phyloP scores from a whole-genome alignment of 164 flowering plant genomes.

The Tinospora cordifolia region DNA sequence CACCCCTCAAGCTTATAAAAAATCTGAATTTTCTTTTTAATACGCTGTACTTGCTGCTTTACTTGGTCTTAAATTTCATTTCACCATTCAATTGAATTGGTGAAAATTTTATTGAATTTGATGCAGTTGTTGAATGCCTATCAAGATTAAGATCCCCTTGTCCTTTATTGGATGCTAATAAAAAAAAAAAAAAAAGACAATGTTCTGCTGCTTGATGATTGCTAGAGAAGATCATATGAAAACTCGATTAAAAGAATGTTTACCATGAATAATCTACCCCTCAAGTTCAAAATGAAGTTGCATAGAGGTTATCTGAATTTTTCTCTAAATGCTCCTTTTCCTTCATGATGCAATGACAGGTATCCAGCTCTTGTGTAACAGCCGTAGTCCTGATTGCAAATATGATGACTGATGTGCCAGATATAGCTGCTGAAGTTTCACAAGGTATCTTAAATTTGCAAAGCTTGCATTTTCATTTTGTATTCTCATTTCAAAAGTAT shows the following conservation, averaged over 20 bases:
- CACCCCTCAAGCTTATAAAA: background rate
- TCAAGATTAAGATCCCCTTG: background rate
- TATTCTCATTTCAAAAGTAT: background rate
- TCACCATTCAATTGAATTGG: background rate
- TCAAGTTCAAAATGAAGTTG: background rate
- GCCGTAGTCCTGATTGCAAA: conserved; percentile 76
- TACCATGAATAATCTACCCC: no score
- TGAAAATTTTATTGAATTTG: background rate
- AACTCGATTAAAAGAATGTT: background rate
- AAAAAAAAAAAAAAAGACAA: background rate
- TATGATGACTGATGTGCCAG: conserved; percentile 53
- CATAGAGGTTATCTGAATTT: background rate
- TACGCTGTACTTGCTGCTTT: no score
- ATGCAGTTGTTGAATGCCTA: background rate
- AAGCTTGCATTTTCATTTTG: background rate
- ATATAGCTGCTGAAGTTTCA: conserved; percentile 46
- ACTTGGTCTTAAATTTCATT: background rate
- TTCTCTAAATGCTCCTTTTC: background rate
- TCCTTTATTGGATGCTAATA: background rate
- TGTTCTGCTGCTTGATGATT: background rate
- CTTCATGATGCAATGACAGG: conserved; percentile 41
- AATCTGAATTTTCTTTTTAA: background rate
- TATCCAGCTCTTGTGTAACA: conserved; percentile 65
- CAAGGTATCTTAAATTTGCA: conserved; percentile 39
- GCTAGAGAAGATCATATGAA: background rate